A percentile compares a stretch with the other conserved stretches of the same genome.
phyloP scores from a whole-genome alignment of 2,329 filamentous ascomycete genomes.

The Ophiostoma sp. region DNA sequence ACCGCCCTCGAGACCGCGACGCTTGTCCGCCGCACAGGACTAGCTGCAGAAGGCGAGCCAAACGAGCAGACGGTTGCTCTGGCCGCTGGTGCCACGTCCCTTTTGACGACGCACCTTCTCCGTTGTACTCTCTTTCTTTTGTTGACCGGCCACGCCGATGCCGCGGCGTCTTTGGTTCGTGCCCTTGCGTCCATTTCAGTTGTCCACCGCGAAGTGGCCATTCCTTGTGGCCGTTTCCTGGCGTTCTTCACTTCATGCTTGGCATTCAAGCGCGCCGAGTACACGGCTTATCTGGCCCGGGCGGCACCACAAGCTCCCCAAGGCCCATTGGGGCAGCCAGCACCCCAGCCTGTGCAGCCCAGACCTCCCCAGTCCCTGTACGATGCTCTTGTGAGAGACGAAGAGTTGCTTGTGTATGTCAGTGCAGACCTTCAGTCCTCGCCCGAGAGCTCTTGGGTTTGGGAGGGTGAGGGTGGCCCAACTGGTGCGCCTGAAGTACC shows the following conservation, averaged over 20 bases:
- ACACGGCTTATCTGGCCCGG: slow-evolving; percentile 41
- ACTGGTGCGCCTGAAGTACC: not conserved
- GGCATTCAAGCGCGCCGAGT: slow-evolving; percentile 49
- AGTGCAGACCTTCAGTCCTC: slow-evolving; percentile 83
- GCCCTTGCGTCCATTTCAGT: slow-evolving; percentile 67
- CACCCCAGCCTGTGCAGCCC: slow-evolving; percentile 32
- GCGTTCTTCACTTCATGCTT: slow-evolving; percentile 76
- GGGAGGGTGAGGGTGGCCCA: slow-evolving; percentile 56
- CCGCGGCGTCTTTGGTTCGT: slow-evolving; percentile 71
- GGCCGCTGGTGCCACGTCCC: slow-evolving; percentile 61
- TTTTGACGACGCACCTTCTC: slow-evolving; percentile 83
- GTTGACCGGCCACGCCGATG: slow-evolving; percentile 69
- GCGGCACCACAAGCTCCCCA: slow-evolving; percentile 33
- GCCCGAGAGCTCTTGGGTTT: slow-evolving; percentile 79
- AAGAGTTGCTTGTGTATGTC: slow-evolving; percentile 84
- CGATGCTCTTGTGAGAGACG: slow-evolving; percentile 60
- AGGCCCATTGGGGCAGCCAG: slow-evolving; percentile 12
- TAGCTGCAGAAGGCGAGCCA: not conserved
- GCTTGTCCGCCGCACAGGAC: slow-evolving; percentile 61
- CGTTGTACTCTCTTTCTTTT: slow-evolving; percentile 80
- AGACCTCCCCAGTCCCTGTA: slow-evolving; percentile 33
- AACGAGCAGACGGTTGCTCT: slow-evolving; percentile 43
- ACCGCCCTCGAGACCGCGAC: slow-evolving; percentile 77
- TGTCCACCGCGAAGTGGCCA: slow-evolving; percentile 57
- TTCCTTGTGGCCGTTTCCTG: slow-evolving; percentile 76